Evolutionary conservation across 148 eudicot species (phyloP), one percentile per base, ranked within the genome.

Genomic region (Chenopodium quinoa): DNA sequence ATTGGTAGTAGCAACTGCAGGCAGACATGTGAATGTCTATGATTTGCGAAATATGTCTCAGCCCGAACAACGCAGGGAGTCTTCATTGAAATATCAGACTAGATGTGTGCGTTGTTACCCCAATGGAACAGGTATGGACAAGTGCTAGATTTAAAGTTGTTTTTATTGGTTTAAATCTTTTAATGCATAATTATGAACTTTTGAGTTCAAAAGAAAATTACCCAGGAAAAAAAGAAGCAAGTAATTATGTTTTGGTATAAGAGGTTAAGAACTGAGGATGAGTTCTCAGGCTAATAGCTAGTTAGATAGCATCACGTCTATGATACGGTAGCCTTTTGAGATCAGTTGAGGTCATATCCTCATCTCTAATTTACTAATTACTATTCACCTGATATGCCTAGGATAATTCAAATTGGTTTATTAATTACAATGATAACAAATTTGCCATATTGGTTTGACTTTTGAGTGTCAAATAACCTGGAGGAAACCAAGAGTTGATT

Each of bases 101-200:
- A 90, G 99, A 89, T 92, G 97, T 82, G 99, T 95, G 32, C 93
- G 97, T 10, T 90, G 97, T 84, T 95, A 95, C 86, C 99, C 97
- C 75, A 92, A 95, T 88, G 97, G 97, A 82, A 95, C 95, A 84
- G 93, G 96, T 91, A 84, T 75, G 81, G 29, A 44, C 7, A 19
- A 47, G 79, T 73, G 1, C 74, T 71, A 40, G 48, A 34, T 46
- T 58, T 13, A 9, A 67, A 10, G 29, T 67, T 13, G 31, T 17
- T 67, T 66, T 4, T 67, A 13, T 9, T 10, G 17, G 31, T 16
- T 10, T 27, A 27, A 27, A 27, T 27, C 29, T 27, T 27, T 17
- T 72, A 23, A 47, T 1, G 23, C 29, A 23, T 4, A 73, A 10
- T 4, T 67, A 47, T 46, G 32, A 46, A 73, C 7, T n/a, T 73